Conservation (phyloP, 306 rosid genomes). For the Trichosanthes truncata region DNA sequence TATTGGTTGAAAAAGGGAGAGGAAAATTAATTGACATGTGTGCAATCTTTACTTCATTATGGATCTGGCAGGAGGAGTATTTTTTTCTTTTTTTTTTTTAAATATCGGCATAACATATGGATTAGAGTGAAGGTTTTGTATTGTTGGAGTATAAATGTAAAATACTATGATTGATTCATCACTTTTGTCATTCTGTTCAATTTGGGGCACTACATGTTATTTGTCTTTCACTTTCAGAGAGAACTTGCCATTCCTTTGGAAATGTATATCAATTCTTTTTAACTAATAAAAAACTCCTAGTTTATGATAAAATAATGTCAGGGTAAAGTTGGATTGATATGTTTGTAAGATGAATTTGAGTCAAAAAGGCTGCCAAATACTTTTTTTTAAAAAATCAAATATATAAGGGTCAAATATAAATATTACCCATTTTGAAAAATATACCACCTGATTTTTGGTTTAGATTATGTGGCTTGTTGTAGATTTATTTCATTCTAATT, state of each 20-base stretch:
- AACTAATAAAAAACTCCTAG: background rate
- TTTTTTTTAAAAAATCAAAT: too few relatives aligned
- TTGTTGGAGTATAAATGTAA: background rate
- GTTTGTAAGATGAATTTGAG: too few relatives aligned
- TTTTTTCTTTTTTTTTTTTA: too few relatives aligned
- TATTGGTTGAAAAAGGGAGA: background rate
- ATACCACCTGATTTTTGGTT: too few relatives aligned
- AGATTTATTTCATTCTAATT: too few relatives aligned
- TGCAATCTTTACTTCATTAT: too few relatives aligned
- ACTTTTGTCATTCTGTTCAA: background rate
- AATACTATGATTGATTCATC: background rate
- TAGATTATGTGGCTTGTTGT: too few relatives aligned
- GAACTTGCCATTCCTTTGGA: background rate
- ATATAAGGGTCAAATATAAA: too few relatives aligned
- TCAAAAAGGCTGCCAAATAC: background rate
- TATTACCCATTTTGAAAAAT: too few relatives aligned
- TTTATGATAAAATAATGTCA: background rate
- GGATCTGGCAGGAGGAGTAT: too few relatives aligned
- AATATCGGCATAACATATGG: too few relatives aligned
- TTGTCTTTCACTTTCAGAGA: background rate
- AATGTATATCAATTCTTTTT: background rate
- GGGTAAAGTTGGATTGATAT: background rate
- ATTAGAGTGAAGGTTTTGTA: background rate
- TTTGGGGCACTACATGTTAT: background rate
- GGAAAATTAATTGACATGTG: background rate